Base-by-base conservation (phyloP, 1,284 basidiomycete genomes). In the Trichosporon sp. region DNA sequence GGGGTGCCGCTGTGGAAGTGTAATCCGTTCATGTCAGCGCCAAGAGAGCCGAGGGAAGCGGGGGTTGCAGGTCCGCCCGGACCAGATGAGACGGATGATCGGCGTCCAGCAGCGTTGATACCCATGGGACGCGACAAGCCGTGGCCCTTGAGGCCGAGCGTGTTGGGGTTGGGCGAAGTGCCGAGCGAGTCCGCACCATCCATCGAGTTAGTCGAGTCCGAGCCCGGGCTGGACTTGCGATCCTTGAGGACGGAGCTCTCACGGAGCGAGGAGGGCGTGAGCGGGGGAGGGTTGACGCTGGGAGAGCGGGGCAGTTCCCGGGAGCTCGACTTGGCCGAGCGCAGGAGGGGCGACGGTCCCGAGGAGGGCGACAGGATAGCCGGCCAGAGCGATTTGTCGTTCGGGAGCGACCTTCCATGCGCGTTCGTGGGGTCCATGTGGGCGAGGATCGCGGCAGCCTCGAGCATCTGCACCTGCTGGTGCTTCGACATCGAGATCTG, bases 381-480 rank as follows among this genome's bases (percentile, higher is more conserved):
- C 0, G 88, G 88, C 88, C 87, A 77, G 87, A 94, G 73, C 89
- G 87, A 85, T 90, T 95, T 93, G 82, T 98, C 95, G 73, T 94
- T 94, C 0, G 96, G 96, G 6, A 98, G 87, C 2, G 93, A 93
- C 3, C 90, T 89, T 8, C 91, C 90, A 59, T 79, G 78, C 11
- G 88, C 88, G 43, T 84, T 85, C 0, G 89, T 83, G 0, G 84
- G 83, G 14, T 90, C 89, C 69, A 95, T 86, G 80, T 94, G 92
- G 0, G 91, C 92, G 56, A 99, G 88, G 74, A 99, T 98, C 6
- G 96, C 94, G 0, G 96, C 96, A 5, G 96, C 96, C 87, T 98
- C 96, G 67, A 99, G 90, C 70, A 98, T 86, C 81, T 98, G 96
- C 1, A 99, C 96, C 80, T 98, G 96, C 81, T 98, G 96, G 82